Conservation (phyloP, 768 basidiomycete genomes). For the Daedalea quercina region DNA sequence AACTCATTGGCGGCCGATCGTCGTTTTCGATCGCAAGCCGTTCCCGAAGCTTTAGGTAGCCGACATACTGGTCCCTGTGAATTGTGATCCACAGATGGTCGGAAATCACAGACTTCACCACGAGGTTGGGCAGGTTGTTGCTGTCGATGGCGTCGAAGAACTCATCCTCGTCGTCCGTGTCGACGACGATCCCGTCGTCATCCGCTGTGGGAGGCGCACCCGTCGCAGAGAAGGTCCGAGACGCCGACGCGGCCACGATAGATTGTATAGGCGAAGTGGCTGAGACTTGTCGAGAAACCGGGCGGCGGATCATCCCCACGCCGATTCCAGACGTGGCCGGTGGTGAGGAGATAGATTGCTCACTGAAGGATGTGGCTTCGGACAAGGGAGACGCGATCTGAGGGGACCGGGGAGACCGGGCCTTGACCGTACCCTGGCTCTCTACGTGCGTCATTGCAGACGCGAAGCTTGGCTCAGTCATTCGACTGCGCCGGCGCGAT, state of each 20-base stretch:
- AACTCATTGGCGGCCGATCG: slow-evolving; percentile 80
- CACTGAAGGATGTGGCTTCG: not conserved
- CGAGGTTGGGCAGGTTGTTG: slow-evolving; percentile 68
- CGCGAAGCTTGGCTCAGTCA: slow-evolving; percentile 26
- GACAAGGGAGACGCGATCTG: not conserved
- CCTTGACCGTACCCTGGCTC: slow-evolving; percentile 16
- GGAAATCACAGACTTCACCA: slow-evolving; percentile 59
- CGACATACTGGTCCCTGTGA: slow-evolving; percentile 47
- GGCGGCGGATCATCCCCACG: not conserved
- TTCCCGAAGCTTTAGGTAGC: slow-evolving; percentile 59
- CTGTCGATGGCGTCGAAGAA: slow-evolving; percentile 96
- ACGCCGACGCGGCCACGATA: not conserved
- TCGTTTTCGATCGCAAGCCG: slow-evolving; percentile 60
- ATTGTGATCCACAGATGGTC: slow-evolving; percentile 27
- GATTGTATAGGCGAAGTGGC: not conserved
- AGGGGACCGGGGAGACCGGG: slow-evolving; percentile 17
- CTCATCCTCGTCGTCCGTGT: slow-evolving; percentile 86
- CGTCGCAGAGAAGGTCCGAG: not conserved
- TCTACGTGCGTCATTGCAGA: slow-evolving; percentile 15
- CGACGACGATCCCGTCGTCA: slow-evolving; percentile 28
- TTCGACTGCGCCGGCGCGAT: slow-evolving; percentile 52
- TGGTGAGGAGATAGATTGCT: slow-evolving; percentile 9
- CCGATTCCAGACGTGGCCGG: not conserved
- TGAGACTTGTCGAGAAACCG: slow-evolving; percentile 1
- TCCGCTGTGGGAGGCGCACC: slow-evolving; percentile 10